phyloP scores from a whole-genome alignment of 768 basidiomycete species.

The Termitomyces sp. region DNA sequence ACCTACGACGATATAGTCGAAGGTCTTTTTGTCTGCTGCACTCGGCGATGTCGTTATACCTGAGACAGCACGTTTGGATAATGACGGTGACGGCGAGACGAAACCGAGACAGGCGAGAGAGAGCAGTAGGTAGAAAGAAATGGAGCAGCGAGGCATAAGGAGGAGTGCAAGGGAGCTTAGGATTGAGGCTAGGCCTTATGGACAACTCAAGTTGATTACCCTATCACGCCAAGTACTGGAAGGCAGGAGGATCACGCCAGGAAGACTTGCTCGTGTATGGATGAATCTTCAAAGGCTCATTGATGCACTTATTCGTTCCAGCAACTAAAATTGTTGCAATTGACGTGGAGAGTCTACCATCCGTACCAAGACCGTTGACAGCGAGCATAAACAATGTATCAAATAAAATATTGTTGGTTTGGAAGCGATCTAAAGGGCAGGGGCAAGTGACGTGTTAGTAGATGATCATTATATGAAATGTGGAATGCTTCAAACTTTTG shows the following conservation, averaged over 20 bases:
- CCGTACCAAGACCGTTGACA: neutral
- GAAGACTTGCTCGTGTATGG: too few relatives aligned
- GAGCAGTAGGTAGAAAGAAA: neutral
- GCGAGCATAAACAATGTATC: neutral
- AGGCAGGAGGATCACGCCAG: neutral
- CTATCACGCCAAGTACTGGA: neutral
- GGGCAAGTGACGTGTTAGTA: too few relatives aligned
- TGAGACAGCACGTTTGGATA: constrained; percentile 18
- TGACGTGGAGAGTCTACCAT: neutral
- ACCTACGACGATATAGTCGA: constrained; percentile 41
- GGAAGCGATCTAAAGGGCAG: neutral
- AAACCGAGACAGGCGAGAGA: neutral
- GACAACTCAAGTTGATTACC: neutral
- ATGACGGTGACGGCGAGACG: neutral
- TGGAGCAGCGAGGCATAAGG: neutral
- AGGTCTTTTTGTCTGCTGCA: constrained; percentile 29
- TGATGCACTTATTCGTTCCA: neutral
- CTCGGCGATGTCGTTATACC: constrained; percentile 28
- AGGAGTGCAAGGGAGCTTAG: neutral
- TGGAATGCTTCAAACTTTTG: too few relatives aligned
- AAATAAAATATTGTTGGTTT: neutral
- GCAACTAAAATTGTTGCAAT: too few relatives aligned
- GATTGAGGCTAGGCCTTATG: neutral
- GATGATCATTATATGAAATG: too few relatives aligned
- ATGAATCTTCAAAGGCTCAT: neutral